Evolutionary conservation across 2,329 filamentous ascomycete genomes (phyloP), one percentile per base, ranked within the genome.

Genomic region (Pseudogymnoascus sp.): DNA sequence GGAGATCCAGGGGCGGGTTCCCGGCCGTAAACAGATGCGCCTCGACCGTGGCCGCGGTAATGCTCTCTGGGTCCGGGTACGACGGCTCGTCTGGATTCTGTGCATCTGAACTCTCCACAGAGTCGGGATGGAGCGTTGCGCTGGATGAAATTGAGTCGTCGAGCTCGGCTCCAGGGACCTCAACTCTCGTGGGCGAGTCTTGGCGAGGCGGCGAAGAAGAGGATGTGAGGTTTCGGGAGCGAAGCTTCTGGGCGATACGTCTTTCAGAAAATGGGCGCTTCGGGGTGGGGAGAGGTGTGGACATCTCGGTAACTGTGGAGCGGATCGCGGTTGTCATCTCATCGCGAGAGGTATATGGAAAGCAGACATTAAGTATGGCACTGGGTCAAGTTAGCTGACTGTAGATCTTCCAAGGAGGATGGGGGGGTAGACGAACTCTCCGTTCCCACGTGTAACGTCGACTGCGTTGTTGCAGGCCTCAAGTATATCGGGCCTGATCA

Each of bases 271-370:
- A 97, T 0, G 89, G 85, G 0, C 87, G 86, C 70, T 83, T 82
- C 67, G 79, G 81, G 35, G 83, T 81, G 12, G 81, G 80, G 16
- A 89, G 79, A 4, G 91, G 89, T 59, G 83, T 86, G 63, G 89
- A 89, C 74, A 91, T 97, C 63, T 96, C 90, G 62, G 89, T 81
- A 7, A 99, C 92, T 0, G 93, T 97, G 41, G 87, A 85, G 65
- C 90, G 87, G 66, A 99, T 90, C 5, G 93, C 90, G 2, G 89
- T 86, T 0, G 93, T 95, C 67, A 99, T 97, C 73, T 99, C 94
- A 70, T 96, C 92, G 65, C 94, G 84, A 4, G 92, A 96, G 0
- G 94, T 97, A 71, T 99, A 99, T 0, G 94, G 94, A 70, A 97
- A 97, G 78, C 94, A 99, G 65, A 99, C 92, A 72, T 99, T 99